Evolutionary conservation across 495 filamentous ascomycete genomes (phyloP).

Genomic region (Trichoderma reesei): DNA sequence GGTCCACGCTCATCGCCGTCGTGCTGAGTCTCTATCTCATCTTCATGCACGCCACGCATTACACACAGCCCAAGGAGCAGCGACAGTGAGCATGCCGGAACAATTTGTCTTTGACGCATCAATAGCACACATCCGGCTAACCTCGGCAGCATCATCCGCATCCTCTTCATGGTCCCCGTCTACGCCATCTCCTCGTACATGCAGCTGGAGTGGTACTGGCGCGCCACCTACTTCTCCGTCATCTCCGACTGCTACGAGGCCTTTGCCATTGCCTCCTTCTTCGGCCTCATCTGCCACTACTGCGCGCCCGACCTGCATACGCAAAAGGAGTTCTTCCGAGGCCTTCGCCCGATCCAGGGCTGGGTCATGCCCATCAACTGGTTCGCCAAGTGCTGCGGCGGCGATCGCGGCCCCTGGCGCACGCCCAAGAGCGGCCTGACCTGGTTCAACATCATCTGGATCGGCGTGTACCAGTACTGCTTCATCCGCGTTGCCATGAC

Average conservation of each 20-base stretch:
- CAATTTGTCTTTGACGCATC: not conserved
- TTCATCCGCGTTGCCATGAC: conserved; percentile 80
- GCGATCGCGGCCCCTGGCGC: conserved; percentile 56
- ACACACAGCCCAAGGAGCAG: conserved; percentile 73
- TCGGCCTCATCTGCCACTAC: conserved; percentile 79
- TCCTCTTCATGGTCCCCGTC: conserved; percentile 83
- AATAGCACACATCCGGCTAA: conserved; percentile 11
- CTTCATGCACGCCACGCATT: conserved; percentile 69
- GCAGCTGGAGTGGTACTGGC: conserved; percentile 64
- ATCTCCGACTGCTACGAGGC: conserved; percentile 85
- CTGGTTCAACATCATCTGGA: conserved; percentile 92
- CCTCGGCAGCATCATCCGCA: conserved; percentile 62
- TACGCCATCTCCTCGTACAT: conserved; percentile 75
- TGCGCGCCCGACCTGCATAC: conserved; percentile 68
- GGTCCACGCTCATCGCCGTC: conserved; percentile 45
- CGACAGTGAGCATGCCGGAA: conserved; percentile 45
- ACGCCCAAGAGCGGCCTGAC: conserved; percentile 76
- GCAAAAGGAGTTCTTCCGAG: conserved; percentile 82
- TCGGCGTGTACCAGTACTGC: conserved; percentile 83
- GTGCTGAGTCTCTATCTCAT: conserved; percentile 55
- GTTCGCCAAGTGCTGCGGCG: conserved; percentile 59
- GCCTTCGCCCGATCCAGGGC: conserved; percentile 46
- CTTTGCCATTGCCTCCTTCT: conserved; percentile 85
- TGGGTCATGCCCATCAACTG: conserved; percentile 72
- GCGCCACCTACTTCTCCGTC: conserved; percentile 75